Base-by-base conservation (phyloP, 225 moss, liverwort and hornwort genomes). In the Physcomitrium patens region DNA sequence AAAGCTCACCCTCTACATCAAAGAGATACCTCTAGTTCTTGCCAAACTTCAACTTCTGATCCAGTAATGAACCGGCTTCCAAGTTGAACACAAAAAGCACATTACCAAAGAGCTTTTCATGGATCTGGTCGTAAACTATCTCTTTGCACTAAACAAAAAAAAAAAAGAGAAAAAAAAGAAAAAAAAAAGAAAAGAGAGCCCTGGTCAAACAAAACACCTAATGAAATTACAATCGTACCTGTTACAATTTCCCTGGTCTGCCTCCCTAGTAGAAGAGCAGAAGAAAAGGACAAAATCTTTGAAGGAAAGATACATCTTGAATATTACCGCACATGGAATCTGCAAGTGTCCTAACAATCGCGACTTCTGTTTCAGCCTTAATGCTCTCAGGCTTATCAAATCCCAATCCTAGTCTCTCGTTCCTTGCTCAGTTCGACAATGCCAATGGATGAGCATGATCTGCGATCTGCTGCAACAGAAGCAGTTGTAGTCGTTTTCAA, bases 131-230 rank as follows among this genome's bases (percentile, higher is more conserved):
- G 80, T 81, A 75, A 71, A 62, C 70, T 74, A 70, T 80, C 81
- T 88, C 89, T 94, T 88, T 94, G 91, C 94, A 94, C 86, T 86
- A 89, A 94, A 91, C 89, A 91, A 91, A 91, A 77, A 91, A 86
- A 76, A n/a, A n/a, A n/a, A n/a, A n/a, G n/a, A n/a, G n/a, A n/a
- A n/a, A n/a, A n/a, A n/a, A n/a, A n/a, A n/a, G n/a, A 91, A 91
- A 91, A 77, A 91, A 86, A 76, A n/a, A n/a, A n/a, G n/a, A n/a
- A n/a, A n/a, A 87, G 86, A 90, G 86, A 83, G 46, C 80, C 85
- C 90, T 90, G 91, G 90, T 86, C 83, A 86, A 85, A 86, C 83
- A 88, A 90, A 86, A 85, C 85, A 88, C 82, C 89, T 91, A 86
- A 79, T 78, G 81, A 91, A 85, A 88, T 90, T 94, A 94, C 91